These are phyloP conservation scores for Sporothrix pallida DNA, from an alignment of 2,329 filamentous ascomycete genomes.

Conservation along the genomic window DNA sequence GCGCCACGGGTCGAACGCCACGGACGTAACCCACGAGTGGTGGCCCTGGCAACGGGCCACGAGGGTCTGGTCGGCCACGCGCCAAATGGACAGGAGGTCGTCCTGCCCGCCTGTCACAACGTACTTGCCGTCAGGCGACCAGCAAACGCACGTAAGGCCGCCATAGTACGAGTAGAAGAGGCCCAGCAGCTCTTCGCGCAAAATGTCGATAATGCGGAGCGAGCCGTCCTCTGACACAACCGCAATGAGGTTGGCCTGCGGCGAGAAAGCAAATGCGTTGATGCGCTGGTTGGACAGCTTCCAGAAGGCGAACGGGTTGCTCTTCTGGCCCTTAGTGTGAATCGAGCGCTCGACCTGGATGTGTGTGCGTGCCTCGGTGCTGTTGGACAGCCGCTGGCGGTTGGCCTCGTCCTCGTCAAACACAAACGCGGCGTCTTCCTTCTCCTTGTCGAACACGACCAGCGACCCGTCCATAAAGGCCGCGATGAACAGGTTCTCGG, in stretches of 20 bases:
- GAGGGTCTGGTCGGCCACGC: conserved; percentile 78
- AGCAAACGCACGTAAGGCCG: conserved; percentile 89
- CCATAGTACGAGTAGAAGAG: conserved; percentile 93
- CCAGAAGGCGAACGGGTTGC: conserved; percentile 91
- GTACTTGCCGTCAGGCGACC: conserved; percentile 97
- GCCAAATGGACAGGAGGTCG: conserved; percentile 96
- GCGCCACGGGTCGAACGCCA: conserved; percentile 95
- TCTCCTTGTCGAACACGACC: conserved; percentile 96
- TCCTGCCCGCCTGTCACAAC: conserved; percentile 95
- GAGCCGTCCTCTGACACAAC: conserved; percentile 91
- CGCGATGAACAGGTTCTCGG: conserved; percentile 89
- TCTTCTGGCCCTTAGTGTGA: conserved; percentile 89
- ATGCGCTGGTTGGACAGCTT: conserved; percentile 89
- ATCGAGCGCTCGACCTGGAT: conserved; percentile 88
- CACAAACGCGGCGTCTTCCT: conserved; percentile 81
- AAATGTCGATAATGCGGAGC: conserved; percentile 86
- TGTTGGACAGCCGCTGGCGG: conserved; percentile 55
- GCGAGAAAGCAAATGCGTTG: conserved; percentile 90
- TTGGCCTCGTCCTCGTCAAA: conserved; percentile 70
- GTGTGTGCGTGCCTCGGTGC: conserved; percentile 48
- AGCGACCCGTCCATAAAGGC: conserved; percentile 90
- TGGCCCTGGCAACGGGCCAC: conserved; percentile 94
- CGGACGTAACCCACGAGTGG: conserved; percentile 90
- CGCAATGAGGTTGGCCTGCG: conserved; percentile 79
- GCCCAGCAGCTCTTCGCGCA: conserved; percentile 88